Percentiles rank a stretch among this genome's conserved stretches.
These are phyloP conservation scores for Dothideomycetes sp. DNA, from an alignment of 2,329 filamentous ascomycete species.

Conservation along the genomic window DNA sequence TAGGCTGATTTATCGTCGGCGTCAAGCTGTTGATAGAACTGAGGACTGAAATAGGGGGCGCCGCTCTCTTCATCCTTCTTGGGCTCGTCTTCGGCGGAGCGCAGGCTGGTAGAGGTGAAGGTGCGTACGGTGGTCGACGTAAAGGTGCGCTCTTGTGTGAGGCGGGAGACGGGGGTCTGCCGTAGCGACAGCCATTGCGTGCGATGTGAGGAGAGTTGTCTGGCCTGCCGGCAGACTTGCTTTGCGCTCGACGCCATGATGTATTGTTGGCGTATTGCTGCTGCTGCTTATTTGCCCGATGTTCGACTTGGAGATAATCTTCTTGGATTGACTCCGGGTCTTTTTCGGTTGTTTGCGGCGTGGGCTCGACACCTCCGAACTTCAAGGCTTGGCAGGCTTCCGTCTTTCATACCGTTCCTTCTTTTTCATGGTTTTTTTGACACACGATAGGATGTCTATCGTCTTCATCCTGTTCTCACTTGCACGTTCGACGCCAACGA, in stretches of 20 bases:
- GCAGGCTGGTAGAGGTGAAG: neutral
- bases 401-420: too few species aligned
- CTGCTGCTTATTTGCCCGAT: neutral
- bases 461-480: too few species aligned
- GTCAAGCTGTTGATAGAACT: slow-evolving; percentile 10
- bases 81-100: neutral
- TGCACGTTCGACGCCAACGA: too few species aligned
- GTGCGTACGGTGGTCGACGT: too few species aligned
- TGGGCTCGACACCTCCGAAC: too few species aligned
- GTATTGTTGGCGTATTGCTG: neutral
- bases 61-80: neutral
- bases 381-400: too few species aligned
- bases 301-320: neutral
- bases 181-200: neutral
- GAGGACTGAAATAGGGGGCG: slow-evolving; percentile 10
- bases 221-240: neutral
- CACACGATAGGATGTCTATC: too few species aligned
- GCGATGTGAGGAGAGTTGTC: neutral
- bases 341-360: neutral
- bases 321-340: neutral
- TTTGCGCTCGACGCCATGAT: neutral
- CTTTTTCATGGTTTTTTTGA: too few species aligned
- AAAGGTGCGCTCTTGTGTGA: neutral
- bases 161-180: neutral
- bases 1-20: slow-evolving; percentile 11